Base-by-base conservation (phyloP, 2,329 filamentous ascomycete genomes). In the Aspergillus chevalieri region DNA sequence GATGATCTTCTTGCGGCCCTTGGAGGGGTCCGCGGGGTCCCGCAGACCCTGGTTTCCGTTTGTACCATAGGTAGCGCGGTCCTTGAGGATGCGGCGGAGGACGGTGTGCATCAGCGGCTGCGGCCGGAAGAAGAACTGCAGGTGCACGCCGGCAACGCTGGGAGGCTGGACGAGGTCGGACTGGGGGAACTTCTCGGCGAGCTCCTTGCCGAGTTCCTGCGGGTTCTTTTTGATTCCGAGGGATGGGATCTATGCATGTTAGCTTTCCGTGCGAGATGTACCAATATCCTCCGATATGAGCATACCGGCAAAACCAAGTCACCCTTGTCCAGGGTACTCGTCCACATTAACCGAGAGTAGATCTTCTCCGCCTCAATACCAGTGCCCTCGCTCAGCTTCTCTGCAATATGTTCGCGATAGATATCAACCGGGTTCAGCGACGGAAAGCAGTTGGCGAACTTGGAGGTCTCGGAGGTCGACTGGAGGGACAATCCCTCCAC, bases 71-170 rank as follows among this genome's bases (percentile, higher is more conserved):
- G 72, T 68, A 2, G 68, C 63, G 52, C 77, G 77, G 41, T 79
- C 75, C 57, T 79, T 77, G 51, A 81, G 71, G 46, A 87, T 80
- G 50, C 79, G 78, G 3, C 78, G 75, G 5, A 87, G 64, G 10
- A 86, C 73, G 17, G 83, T 72, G 28, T 75, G 73, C 8, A 76
- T 76, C 19, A 87, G 73, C 6, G 77, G 72, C 14, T 71, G 66
- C 0, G 80, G 74, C 60, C 82, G 81, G 75, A 84, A 86, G 68
- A 84, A 83, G 69, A 87, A 85, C 48, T 79, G 78, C 10, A 87
- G 69, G 54, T 83, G 83, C 8, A 78, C 76, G 52, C 81, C 83
- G 45, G 77, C 74, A 17, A 75, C 70, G 24, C 73, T 70, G 2
- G 82, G 82, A 50, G 75, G 74, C 52, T 76, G 70, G 52, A 85